Percentiles rank a stretch among this genome's conserved stretches.
phyloP scores from a whole-genome alignment of 257 asterid genomes.

The Solanum medicagineum region DNA sequence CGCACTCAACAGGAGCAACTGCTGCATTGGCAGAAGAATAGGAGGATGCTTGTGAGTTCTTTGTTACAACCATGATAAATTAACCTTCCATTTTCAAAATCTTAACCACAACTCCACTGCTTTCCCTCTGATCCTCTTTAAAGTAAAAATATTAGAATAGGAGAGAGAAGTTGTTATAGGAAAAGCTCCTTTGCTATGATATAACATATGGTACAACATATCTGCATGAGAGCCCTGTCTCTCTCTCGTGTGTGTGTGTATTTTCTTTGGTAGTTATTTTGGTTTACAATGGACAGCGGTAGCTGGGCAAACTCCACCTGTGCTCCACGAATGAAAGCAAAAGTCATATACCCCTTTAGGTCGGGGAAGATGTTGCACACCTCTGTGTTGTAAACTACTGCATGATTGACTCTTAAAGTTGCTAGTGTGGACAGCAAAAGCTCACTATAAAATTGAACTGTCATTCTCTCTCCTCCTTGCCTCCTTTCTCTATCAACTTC shows the following conservation, averaged over 20 bases:
- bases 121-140: not conserved
- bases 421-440: not conserved
- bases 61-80: not conserved
- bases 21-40: constrained; percentile 86
- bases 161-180: not conserved
- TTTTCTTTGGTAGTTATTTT: not conserved
- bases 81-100: not conserved
- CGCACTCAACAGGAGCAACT: constrained; percentile 98
- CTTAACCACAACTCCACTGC: not conserved
- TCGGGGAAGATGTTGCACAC: not conserved
- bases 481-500: not conserved
- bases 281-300: not conserved
- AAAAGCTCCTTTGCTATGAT: not conserved
- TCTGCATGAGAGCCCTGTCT: not conserved
- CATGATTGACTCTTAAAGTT: not conserved
- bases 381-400: not conserved
- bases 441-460: not conserved
- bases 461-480: not conserved
- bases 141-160: not conserved
- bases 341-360: not conserved
- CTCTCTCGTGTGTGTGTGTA: not conserved
- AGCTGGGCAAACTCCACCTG: not conserved
- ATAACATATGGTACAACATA: not conserved
- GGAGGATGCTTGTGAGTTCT: constrained; percentile 87
- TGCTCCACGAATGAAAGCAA: not conserved